Evolutionary conservation across 768 basidiomycete species (phyloP), one percentile per base, ranked within the genome.

Genomic region (Leccinum uliginosum): DNA sequence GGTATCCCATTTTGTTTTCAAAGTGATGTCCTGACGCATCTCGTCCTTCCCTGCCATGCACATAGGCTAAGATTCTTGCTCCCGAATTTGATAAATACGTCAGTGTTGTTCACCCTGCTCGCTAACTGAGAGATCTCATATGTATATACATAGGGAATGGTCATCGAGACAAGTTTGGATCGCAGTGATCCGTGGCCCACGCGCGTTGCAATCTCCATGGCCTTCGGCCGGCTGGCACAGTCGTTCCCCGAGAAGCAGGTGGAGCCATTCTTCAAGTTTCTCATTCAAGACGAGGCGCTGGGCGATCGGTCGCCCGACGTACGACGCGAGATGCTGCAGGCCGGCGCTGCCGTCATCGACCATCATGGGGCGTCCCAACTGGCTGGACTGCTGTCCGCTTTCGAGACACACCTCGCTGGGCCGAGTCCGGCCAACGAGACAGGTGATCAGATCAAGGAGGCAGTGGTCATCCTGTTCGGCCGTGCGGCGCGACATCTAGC

Each of bases 81-180:
- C 94, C 95, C 1, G 92, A 97, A 70, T 98, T 91, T 65, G 97
- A 98, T 69, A 76, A 88, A 80, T 99, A 89, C 71, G 93, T 93
- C 53, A 47, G 87, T 74, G n/a, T 50, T 32, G 21, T 46, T 46
- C 7, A 23, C 4, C 56, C 4, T 45, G 2, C 24, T 38, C n/a
- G 43, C 17, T 6, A 5, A 8, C 3, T 6, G 8, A 24, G 24
- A 30, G 24, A 29, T 4, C 8, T 19, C 23, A 49, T 1, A 26
- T 2, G 15, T 27, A 47, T 49, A 23, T 30, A 24, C 34, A 23
- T 59, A 94, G 93, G 97, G 97, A 15, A 96, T 98, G 90, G 81
- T 98, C 51, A 87, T 96, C 50, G 84, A 90, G 19, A 82, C 86
- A 62, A 94, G 86, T 40, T 74, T 98, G n/a, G 88, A 92, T 64